Conservation (phyloP, 2,329 filamentous ascomycete genomes). For the Ceratocystis diversiconidia region DNA sequence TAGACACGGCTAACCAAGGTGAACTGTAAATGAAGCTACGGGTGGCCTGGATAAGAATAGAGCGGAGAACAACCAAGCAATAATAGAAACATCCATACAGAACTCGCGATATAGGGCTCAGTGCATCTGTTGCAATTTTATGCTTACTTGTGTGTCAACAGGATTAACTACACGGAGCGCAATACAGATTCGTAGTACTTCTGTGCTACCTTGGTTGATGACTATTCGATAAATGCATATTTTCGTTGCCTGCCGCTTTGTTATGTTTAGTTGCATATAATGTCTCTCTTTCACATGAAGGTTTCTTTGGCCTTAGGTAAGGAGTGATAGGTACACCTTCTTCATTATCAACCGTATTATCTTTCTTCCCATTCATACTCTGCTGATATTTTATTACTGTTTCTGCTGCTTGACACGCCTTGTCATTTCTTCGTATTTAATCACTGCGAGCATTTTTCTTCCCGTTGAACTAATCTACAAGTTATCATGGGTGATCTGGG, state of each 20-base stretch:
- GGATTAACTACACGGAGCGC: too few relatives aligned
- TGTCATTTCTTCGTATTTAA: too few relatives aligned
- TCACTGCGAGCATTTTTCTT: too few relatives aligned
- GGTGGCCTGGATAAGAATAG: not conserved
- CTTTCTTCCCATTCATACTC: not conserved
- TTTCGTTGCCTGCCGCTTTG: not conserved
- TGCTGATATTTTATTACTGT: not conserved
- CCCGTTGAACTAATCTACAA: not conserved
- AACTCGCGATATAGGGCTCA: too few relatives aligned
- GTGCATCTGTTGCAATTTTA: too few relatives aligned
- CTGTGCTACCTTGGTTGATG: not conserved
- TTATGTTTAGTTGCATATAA: slow-evolving; percentile 2
- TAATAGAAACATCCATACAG: not conserved
- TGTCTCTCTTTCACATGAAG: slow-evolving; percentile 3
- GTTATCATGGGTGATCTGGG: slow-evolving; percentile 51
- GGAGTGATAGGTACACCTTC: not conserved
- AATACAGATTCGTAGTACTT: too few relatives aligned
- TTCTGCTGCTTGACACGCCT: not conserved
- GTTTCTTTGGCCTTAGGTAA: not conserved
- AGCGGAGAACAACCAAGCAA: not conserved
- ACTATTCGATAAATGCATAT: slow-evolving; percentile 3
- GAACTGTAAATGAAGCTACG: not conserved
- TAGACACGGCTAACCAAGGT: not conserved
- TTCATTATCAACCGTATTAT: not conserved
- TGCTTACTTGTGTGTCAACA: too few relatives aligned